These are phyloP conservation scores for Geranomyces michiganensis DNA, from an alignment of 192 early-diverging fungal species.

Conservation along the genomic window DNA sequence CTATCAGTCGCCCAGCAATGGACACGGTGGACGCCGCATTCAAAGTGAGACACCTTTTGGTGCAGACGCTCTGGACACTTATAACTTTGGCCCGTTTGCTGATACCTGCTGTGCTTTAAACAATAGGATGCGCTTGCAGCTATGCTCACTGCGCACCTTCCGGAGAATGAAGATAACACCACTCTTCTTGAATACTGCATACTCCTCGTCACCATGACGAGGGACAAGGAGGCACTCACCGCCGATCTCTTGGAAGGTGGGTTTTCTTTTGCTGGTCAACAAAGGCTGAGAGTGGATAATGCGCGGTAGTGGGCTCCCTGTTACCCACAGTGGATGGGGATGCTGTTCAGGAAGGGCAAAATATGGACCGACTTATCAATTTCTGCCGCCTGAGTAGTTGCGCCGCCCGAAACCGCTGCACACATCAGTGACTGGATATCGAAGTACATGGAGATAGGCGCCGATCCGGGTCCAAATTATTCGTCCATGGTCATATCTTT, in stretches of 20 bases:
- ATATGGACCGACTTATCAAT: no score
- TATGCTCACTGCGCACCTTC: not conserved
- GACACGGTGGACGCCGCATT: no score
- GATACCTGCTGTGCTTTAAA: no score
- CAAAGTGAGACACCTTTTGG: no score
- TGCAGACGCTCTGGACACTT: no score
- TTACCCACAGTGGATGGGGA: no score
- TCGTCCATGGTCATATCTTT: slow-evolving; percentile 9
- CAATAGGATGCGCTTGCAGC: not conserved
- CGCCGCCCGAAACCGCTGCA: not conserved
- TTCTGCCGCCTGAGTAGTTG: not conserved
- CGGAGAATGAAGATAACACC: not conserved
- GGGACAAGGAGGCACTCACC: not conserved
- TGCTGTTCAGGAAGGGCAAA: no score
- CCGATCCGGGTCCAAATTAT: no score
- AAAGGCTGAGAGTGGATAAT: no score
- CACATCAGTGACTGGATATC: slow-evolving; percentile 9
- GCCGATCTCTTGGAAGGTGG: slow-evolving; percentile 3
- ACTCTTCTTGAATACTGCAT: slow-evolving; percentile 5
- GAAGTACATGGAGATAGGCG: not conserved
- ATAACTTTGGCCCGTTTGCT: no score
- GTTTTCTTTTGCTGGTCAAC: not conserved
- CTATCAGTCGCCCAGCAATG: no score
- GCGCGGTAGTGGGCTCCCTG: no score
- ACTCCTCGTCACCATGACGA: not conserved